These are phyloP conservation scores for Sclerospora graminicola DNA, from an alignment of 352 stramenopile genomes.

Conservation along the genomic window DNA sequence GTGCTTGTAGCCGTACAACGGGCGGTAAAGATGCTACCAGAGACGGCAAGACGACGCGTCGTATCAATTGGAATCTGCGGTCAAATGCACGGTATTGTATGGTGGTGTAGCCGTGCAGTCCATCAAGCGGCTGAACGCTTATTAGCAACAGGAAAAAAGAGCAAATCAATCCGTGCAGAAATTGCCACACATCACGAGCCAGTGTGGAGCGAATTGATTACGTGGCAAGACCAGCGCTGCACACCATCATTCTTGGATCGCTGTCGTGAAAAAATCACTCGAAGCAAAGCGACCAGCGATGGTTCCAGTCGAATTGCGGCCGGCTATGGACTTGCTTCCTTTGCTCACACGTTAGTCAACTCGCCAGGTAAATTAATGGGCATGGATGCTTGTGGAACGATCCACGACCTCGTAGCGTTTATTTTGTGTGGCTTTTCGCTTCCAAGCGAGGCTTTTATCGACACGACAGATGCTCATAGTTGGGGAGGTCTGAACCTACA, in stretches of 20 bases:
- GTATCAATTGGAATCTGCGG: conserved; percentile 57
- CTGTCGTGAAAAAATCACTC: conserved; percentile 17
- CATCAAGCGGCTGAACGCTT: conserved; percentile 18
- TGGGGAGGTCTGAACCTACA: conserved; percentile 54
- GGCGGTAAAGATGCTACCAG: conserved; percentile 25
- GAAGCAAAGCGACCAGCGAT: conserved; percentile 1
- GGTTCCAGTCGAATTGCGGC: conserved; percentile 27
- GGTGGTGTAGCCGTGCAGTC: conserved; percentile 52
- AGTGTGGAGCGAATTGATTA: conserved; percentile 55
- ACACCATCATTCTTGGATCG: conserved; percentile 35
- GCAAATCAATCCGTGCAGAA: conserved; percentile 1
- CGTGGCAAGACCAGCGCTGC: conserved; percentile 76
- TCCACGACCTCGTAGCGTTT: conserved; percentile 72
- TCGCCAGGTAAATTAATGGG: conserved; percentile 21
- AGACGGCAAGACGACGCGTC: conserved; percentile 12
- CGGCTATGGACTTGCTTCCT: conserved; percentile 66
- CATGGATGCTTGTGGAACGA: conserved; percentile 70
- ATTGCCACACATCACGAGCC: conserved; percentile 8
- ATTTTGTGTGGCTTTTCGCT: conserved; percentile 45
- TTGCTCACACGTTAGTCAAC: conserved; percentile 37
- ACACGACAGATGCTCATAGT: conserved; percentile 66
- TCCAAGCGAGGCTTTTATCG: conserved; percentile 37
- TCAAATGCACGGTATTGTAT: conserved; percentile 84
- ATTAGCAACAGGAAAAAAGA: conserved; percentile 8
- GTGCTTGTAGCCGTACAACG: conserved; percentile 34